Evolutionary conservation across 164 flowering plant genomes (phyloP).

Genomic region (Platanus orientalis): DNA sequence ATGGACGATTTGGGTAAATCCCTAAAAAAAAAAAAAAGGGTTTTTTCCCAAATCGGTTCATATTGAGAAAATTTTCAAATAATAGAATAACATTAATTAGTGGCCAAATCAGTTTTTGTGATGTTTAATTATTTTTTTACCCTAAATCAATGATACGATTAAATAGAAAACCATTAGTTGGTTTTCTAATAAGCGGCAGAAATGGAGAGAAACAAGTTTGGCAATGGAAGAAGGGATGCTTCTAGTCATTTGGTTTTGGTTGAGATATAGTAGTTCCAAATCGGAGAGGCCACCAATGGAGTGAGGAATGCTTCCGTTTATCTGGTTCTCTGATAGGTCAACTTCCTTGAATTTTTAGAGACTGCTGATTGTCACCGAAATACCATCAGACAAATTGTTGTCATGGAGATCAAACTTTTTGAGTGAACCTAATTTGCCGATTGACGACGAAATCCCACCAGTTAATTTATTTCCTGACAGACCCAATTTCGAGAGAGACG

Average conservation of each 20-base stretch:
- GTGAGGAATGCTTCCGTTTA: constrained; percentile 46
- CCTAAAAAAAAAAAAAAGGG: too few relatives aligned
- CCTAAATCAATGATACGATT: too few relatives aligned
- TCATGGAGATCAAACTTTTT: constrained; percentile 35
- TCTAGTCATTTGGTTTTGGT: constrained; percentile 47
- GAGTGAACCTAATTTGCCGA: constrained; percentile 32
- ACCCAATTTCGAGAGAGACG: constrained; percentile 33
- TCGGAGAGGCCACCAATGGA: constrained; percentile 42
- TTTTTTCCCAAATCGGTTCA: too few relatives aligned
- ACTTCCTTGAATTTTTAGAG: constrained; percentile 32
- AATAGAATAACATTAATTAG: too few relatives aligned
- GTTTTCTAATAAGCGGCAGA: constrained; percentile 46
- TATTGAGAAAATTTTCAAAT: too few relatives aligned
- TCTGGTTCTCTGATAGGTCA: constrained; percentile 46
- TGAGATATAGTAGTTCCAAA: constrained; percentile 32
- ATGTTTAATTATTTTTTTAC: too few relatives aligned
- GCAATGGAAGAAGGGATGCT: constrained; percentile 44
- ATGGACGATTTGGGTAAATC: too few relatives aligned
- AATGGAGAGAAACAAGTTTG: constrained; percentile 30
- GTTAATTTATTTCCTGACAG: constrained; percentile 45
- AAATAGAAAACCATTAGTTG: constrained; percentile 44
- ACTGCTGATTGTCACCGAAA: constrained; percentile 45
- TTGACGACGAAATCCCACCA: constrained; percentile 41
- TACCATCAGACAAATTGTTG: constrained; percentile 42
- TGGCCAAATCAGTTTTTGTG: too few relatives aligned